Evolutionary conservation across 306 rosid genomes (phyloP).

Genomic region (Cercis canadensis): DNA sequence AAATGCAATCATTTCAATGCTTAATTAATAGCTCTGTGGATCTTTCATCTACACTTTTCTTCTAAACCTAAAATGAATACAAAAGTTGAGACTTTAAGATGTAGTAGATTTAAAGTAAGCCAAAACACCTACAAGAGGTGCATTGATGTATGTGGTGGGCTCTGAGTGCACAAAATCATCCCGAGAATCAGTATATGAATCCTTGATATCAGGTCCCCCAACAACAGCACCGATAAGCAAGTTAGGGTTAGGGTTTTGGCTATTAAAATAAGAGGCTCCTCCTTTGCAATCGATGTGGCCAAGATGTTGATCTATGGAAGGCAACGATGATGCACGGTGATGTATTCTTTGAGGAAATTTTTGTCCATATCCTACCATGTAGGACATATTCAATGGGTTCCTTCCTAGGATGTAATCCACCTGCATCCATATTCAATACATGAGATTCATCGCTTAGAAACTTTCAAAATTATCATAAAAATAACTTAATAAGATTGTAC

Average conservation of each 20-base stretch:
- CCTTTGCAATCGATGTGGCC: conserved; percentile 39
- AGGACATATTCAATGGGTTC: conserved; percentile 67
- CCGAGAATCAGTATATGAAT: conserved; percentile 58
- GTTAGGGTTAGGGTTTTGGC: conserved; percentile 53
- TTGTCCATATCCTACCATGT: conserved; percentile 70
- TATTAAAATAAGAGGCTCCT: conserved; percentile 47
- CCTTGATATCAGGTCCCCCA: conserved; percentile 60
- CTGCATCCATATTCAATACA: conserved; percentile 47
- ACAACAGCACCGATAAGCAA: conserved; percentile 60
- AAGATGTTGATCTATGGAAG: conserved; percentile 42
- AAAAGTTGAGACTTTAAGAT: not conserved
- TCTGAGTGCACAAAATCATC: conserved; percentile 56
- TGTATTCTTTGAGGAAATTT: conserved; percentile 60
- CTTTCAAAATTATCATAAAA: too few species aligned
- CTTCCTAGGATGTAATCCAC: conserved; percentile 68
- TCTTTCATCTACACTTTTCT: not conserved
- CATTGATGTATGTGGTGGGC: conserved; percentile 72
- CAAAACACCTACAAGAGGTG: conserved; percentile 67
- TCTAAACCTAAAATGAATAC: not conserved
- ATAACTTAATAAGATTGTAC: too few species aligned
- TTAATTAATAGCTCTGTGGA: not conserved
- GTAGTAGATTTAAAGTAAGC: conserved; percentile 59
- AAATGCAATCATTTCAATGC: not conserved
- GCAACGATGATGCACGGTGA: conserved; percentile 61
- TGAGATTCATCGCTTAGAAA: too few species aligned